Evolutionary conservation across 2,329 filamentous ascomycete genomes (phyloP).

Genomic region (Cadophora luteo-olivacea): DNA sequence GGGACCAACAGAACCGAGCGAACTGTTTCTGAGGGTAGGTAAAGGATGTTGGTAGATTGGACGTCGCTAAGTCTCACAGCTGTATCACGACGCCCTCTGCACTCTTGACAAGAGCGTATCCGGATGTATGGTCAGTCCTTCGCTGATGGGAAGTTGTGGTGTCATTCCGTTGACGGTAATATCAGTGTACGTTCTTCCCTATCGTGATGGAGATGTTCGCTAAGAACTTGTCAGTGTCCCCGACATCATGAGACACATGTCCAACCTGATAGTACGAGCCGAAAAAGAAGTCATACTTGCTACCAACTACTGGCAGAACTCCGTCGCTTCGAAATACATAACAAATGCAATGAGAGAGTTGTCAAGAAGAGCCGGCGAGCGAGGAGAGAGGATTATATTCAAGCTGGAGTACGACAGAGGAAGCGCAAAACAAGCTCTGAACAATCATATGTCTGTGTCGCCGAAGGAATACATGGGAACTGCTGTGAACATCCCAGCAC

Average conservation of each 20-base stretch:
- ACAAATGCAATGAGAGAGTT: conserved; percentile 74
- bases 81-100: conserved; percentile 41
- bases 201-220: not conserved
- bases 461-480: conserved; percentile 63
- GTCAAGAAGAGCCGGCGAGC: conserved; percentile 65
- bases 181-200: conserved; percentile 52
- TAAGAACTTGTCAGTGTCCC: conserved; percentile 56
- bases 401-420: conserved; percentile 81
- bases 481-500: conserved; percentile 65
- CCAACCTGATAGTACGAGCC: conserved; percentile 76
- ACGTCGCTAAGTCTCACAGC: too few relatives aligned
- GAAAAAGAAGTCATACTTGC: conserved; percentile 75
- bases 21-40: conserved; percentile 69
- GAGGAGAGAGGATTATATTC: conserved; percentile 65
- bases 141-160: conserved; percentile 65
- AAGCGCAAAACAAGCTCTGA: conserved; percentile 66
- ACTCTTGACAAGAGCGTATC: conserved; percentile 43
- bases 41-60: too few relatives aligned
- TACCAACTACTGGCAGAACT: conserved; percentile 76
- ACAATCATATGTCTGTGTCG: conserved; percentile 68
- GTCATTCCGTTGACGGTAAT: conserved; percentile 73
- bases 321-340: conserved; percentile 70
- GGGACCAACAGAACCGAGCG: conserved; percentile 66
- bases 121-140: conserved; percentile 60
- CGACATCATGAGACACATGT: conserved; percentile 76